Percentiles rank a stretch among this genome's conserved stretches.
Conservation (phyloP, 208 protist genomes). For the Trypanosoma platydactyli region DNA sequence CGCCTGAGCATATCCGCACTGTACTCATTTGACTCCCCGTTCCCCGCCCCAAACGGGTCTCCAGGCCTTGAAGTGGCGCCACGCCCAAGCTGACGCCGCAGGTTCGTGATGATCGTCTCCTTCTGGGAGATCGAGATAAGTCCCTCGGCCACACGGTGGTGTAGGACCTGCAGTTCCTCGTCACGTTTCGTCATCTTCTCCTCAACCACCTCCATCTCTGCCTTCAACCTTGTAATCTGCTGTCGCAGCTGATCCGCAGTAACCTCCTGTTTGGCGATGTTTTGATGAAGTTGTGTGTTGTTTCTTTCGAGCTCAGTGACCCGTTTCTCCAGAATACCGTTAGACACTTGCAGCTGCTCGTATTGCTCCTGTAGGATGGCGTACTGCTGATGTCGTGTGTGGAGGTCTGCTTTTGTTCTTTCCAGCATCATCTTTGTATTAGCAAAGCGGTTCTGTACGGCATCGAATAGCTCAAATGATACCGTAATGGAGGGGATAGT, state of each 20-base stretch:
- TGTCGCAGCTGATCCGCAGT: constrained; percentile 70
- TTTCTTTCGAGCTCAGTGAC: constrained; percentile 58
- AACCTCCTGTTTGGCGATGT: constrained; percentile 69
- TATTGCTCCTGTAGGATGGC: constrained; percentile 47
- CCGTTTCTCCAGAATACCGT: constrained; percentile 48
- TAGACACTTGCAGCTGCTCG: constrained; percentile 46
- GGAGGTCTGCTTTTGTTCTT: constrained; percentile 63
- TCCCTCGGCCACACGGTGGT: constrained; percentile 70
- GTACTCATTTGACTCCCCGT: constrained; percentile 33
- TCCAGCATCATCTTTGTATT: constrained; percentile 73
- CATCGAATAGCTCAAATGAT: constrained; percentile 87
- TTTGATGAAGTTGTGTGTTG: constrained; percentile 66
- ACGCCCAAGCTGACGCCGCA: constrained; percentile 69
- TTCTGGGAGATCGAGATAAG: constrained; percentile 78
- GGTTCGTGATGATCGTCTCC: constrained; percentile 66
- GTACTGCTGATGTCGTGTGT: constrained; percentile 71
- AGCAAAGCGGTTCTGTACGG: constrained; percentile 78
- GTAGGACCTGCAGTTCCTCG: constrained; percentile 62
- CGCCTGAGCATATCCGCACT: constrained; percentile 53
- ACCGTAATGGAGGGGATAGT: constrained; percentile 73
- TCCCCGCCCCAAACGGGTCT: background rate
- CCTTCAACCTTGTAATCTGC: constrained; percentile 46
- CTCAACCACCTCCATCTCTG: constrained; percentile 54
- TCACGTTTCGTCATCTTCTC: constrained; percentile 58
- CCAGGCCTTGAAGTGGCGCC: constrained; percentile 28